Base-by-base conservation (phyloP, 2,329 filamentous ascomycete genomes). In the Septoria linicola region DNA sequence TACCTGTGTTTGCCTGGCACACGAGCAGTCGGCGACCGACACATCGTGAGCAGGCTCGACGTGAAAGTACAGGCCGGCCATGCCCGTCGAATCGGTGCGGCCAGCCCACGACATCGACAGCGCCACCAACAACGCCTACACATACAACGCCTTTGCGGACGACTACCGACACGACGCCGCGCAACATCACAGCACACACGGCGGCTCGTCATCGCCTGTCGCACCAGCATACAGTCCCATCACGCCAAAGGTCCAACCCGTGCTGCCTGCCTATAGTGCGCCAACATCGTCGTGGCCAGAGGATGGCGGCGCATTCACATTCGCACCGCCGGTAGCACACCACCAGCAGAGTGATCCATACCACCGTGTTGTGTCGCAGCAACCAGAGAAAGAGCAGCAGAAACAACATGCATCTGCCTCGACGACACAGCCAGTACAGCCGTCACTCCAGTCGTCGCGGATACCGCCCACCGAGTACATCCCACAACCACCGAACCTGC, bases 401-500 rank as follows among this genome's bases (percentile, higher is more conserved):
- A 34, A 41, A 16, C 48, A 48, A 16, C 40, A 39, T 20, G 44
- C 27, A 21, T 39, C 30, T n/a, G 14, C 14, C 14, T 16, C 27
- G 25, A 27, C 34, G 17, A 23, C 41, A 10, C 39, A 35, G 35
- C 46, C 37, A 39, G 40, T 36, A 41, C 51, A 35, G 39, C 44
- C 27, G 11, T 36, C 32, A 16, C 34, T 47, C 23, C 37, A 41
- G 23, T 44, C 55, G 23, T 32, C 37, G 36, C 41, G 47, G 27
- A 40, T 49, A 25, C 57, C 58, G 30, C 61, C 59, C 19, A 59
- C 61, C 7, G 54, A 65, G 30, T 75, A 73, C 61, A 73, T 70
- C 25, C 64, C 68, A 11, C 70, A 69, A 51, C 75, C 75, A 20
- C 63, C 71, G 19, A 68, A 73, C 14, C 65, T 72, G 36, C 71